Conservation (phyloP, 257 asterid species). For the Ocimum tenuiflorum region DNA sequence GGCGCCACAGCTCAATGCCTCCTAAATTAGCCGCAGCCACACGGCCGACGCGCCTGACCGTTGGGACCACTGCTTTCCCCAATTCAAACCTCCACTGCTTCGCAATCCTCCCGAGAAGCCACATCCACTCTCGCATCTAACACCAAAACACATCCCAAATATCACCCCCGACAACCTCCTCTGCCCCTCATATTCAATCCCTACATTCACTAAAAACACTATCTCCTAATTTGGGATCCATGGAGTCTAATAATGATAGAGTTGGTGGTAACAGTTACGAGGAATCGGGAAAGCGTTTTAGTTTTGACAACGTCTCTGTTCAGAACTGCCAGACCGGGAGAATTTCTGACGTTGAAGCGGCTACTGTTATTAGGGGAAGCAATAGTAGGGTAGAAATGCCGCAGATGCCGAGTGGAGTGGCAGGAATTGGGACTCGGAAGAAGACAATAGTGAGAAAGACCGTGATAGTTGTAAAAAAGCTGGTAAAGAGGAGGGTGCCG, state of each 20-base stretch:
- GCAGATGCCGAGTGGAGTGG: conserved; percentile 18
- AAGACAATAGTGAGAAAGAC: conserved; percentile 45
- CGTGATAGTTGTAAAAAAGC: conserved; percentile 47
- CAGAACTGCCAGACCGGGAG: conserved; percentile 10
- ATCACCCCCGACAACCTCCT: background rate
- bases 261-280: background rate
- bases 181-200: conserved; percentile 9
- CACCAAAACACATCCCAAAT: no score
- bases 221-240: conserved; percentile 2
- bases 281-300: background rate
- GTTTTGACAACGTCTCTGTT: background rate
- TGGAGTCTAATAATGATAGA: background rate
- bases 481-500: conserved; percentile 57
- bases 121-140: background rate
- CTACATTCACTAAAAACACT: conserved; percentile 18
- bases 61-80: conserved; percentile 5
- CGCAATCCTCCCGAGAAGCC: background rate
- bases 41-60: conserved; percentile 12
- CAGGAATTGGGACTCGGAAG: conserved; percentile 26
- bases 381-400: conserved; percentile 1
- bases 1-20: conserved; percentile 17
- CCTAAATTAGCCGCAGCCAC: conserved; percentile 27
- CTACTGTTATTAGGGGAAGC: background rate
- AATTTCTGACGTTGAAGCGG: background rate
- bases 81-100: background rate